phyloP scores from a whole-genome alignment of 768 basidiomycete genomes.

The Tephrocybe sp. region DNA sequence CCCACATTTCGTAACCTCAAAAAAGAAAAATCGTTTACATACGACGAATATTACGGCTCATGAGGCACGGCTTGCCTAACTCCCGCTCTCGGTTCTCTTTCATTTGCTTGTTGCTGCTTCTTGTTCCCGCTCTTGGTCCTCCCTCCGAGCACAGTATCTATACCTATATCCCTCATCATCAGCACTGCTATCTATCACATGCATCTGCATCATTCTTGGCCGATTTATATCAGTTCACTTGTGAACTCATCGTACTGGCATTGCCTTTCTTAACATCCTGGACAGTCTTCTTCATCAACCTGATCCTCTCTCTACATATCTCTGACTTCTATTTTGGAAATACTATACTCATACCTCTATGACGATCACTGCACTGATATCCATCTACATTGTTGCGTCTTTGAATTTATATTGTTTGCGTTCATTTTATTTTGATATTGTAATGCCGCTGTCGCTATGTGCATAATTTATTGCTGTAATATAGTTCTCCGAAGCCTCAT shows the following conservation, averaged over 20 bases:
- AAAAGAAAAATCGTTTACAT: slow-evolving; percentile 1
- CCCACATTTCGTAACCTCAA: not conserved
- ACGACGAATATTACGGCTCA: slow-evolving; percentile 5
- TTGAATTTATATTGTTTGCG: too few relatives aligned
- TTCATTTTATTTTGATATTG: too few relatives aligned
- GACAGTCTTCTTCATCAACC: slow-evolving; percentile 4
- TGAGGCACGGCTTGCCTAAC: slow-evolving; percentile 4
- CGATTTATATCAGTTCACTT: not conserved
- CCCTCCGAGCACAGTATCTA: slow-evolving; percentile 1
- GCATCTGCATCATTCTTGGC: slow-evolving; percentile 5
- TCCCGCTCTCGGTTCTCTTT: too few relatives aligned
- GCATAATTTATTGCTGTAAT: too few relatives aligned
- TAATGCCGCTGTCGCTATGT: too few relatives aligned
- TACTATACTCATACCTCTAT: slow-evolving; percentile 5
- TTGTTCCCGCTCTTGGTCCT: not conserved
- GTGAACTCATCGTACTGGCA: slow-evolving; percentile 1
- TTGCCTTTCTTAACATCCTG: slow-evolving; percentile 4
- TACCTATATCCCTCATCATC: slow-evolving; percentile 8
- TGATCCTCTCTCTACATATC: not conserved
- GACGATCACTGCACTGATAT: slow-evolving; percentile 4
- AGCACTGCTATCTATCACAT: slow-evolving; percentile 10
- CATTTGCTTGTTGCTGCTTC: not conserved
- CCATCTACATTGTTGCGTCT: slow-evolving; percentile 1
- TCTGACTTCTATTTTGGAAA: slow-evolving; percentile 12
- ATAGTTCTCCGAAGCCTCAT: too few relatives aligned